Percentiles rank a stretch among this genome's conserved stretches.
phyloP scores from a whole-genome alignment of 257 asterid species.

The Perilla frutescens region DNA sequence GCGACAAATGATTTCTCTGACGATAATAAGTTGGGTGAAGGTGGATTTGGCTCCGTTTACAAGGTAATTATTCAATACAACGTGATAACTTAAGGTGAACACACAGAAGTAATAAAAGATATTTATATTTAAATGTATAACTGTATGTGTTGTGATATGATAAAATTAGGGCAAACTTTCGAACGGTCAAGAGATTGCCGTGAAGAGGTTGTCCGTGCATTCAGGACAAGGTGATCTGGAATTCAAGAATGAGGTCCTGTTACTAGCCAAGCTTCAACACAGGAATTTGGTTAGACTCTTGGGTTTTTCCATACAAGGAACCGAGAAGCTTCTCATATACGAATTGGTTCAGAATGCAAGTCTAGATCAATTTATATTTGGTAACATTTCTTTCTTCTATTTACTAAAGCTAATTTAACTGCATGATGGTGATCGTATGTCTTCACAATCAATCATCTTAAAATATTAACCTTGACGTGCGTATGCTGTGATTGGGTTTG shows the following conservation, averaged over 20 bases:
- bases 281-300: conserved; percentile 33
- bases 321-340: conserved; percentile 35
- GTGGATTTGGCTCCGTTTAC: conserved; percentile 54
- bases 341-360: conserved; percentile 38
- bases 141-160: background rate
- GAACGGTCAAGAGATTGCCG: conserved; percentile 25
- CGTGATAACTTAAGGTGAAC: no score
- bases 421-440: no score
- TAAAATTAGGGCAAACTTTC: conserved; percentile 26
- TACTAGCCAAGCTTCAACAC: conserved; percentile 37
- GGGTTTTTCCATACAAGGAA: conserved; percentile 26
- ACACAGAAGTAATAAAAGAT: background rate
- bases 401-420: no score
- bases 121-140: background rate
- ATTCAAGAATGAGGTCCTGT: conserved; percentile 32
- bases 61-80: conserved; percentile 34
- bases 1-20: conserved; percentile 46
- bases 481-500: background rate
- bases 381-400: background rate
- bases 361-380: conserved; percentile 28
- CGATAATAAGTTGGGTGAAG: conserved; percentile 41
- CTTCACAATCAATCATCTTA: background rate
- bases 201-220: conserved; percentile 26
- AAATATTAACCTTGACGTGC: background rate
- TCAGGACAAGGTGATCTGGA: conserved; percentile 32